Evolutionary conservation across 2,329 filamentous ascomycete species (phyloP), one percentile per base, ranked within the genome.

Genomic region (Fusarium virguliforme): DNA sequence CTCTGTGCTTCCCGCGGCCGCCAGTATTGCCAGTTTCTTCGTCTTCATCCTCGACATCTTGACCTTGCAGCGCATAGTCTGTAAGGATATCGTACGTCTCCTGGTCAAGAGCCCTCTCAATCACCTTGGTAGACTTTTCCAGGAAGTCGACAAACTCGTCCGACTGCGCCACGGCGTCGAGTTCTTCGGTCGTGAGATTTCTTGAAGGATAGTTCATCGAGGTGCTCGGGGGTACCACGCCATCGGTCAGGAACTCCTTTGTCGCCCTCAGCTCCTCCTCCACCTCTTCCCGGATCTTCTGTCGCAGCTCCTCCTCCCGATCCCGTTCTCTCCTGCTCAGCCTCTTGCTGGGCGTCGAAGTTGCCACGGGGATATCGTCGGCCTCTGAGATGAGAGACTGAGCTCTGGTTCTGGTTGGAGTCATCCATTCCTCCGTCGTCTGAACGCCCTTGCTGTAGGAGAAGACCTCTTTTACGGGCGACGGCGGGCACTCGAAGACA

Each of bases 361-460:
- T 85, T 13, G 84, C 84, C 46, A 86, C 86, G 8, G 86, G 82
- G 9, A 83, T 78, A 40, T 89, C 88, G 24, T 92, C 91, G 32
- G 86, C 85, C 32, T 94, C 91, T 15, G 90, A 90, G 18, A 77
- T 64, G 12, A 78, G 72, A 15, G 81, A 83, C 30, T 81, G 78
- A 13, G 80, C 77, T 67, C 81, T 78, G 1, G 86, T 82, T 34
- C 86, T 84, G 35, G 86, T 83, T 30, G 87, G 83, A 62, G 85
- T 84, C 18, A 86, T 85, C 89, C 93, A 93, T 69, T 91, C 90
- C 76, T 94, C 92, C 24, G 92, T 90, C 15, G 96, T 98, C 81
- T 99, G 97, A 24, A 98, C 94, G 62, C 91, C 95, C 84, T 98
- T 98, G 86, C 93, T 98, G 85, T 99, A 99, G 59, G 94, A 97